Evolutionary conservation across 2,329 filamentous ascomycete genomes (phyloP), one percentile per base, ranked within the genome.

Genomic region (Nakataea oryzae): DNA sequence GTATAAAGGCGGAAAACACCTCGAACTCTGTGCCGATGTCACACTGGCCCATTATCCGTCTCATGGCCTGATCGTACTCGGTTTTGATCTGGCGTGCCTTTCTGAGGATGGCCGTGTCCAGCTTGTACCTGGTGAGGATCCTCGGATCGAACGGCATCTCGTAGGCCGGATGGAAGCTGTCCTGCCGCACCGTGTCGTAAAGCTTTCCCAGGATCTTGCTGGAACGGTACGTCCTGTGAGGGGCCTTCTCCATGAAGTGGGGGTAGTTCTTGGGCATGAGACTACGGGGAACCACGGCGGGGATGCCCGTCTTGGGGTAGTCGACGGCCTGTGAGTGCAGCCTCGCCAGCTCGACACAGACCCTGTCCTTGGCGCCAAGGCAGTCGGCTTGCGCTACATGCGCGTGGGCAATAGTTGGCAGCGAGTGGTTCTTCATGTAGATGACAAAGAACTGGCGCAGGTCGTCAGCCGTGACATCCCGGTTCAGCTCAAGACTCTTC

Each of bases 241-340:
- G 66, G 21, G 76, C 80, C 70, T 87, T 91, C 71, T 92, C 88
- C 87, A 96, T 93, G 71, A 93, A 97, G 72, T 97, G 93, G 0
- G 92, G 95, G 83, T 86, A 96, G 61, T 68, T 75, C 7, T 68
- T 77, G 0, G 89, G 86, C n/a, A 79, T 77, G 4, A 95, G 76
- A 0, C 80, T 76, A 54, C 76, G 74, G 8, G 79, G 77, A 78
- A 96, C 88, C 26, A 81, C 75, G 0, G 93, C 93, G 0, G 89
- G 84, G 12, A 88, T 81, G 0, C 95, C 95, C 1, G 91, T 93
- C 76, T 99, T 99, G 57, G 90, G 87, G 70, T 95, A 99, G 72
- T 99, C 95, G 0, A 99, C 95, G 0, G 95, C 93, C 67, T 87
- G 86, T 0, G 95, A 97, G 72, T 99, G 95, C 3, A 97, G 76